phyloP scores from a whole-genome alignment of 768 basidiomycete genomes.

The Mycena vitilis region DNA sequence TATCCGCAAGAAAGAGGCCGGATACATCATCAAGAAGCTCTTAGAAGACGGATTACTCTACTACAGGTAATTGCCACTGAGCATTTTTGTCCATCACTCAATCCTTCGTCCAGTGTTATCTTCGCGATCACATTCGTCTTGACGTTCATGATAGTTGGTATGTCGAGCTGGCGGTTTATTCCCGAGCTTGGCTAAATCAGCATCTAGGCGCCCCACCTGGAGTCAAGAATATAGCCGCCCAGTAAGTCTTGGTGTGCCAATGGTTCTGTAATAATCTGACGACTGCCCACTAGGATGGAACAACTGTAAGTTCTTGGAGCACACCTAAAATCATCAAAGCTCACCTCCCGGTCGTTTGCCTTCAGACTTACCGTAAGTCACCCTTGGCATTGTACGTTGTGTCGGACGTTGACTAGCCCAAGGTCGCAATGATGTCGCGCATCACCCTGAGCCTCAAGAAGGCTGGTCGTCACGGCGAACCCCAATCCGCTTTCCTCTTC shows the following conservation, averaged over 20 bases:
- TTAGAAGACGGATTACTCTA: constrained; percentile 45
- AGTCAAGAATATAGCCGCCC: constrained; percentile 44
- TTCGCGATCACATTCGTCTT: constrained; percentile 42
- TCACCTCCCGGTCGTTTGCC: not conserved
- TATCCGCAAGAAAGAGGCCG: constrained; percentile 35
- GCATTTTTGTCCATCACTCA: not conserved
- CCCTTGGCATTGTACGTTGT: constrained; percentile 46
- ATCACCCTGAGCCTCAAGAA: constrained; percentile 58
- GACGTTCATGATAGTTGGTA: constrained; percentile 44
- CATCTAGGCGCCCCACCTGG: constrained; percentile 39
- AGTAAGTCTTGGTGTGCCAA: constrained; percentile 37
- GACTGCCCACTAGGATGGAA: constrained; percentile 32
- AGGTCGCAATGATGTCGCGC: constrained; percentile 61
- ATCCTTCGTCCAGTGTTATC: constrained; percentile 37
- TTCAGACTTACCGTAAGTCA: constrained; percentile 30
- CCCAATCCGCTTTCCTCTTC: constrained; percentile 15
- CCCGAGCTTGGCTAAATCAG: not conserved
- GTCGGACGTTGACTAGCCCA: not conserved
- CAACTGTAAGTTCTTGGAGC: constrained; percentile 32
- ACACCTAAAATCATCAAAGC: not conserved
- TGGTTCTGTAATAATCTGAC: constrained; percentile 1
- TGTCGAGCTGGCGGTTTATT: not conserved
- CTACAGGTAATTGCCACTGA: constrained; percentile 36
- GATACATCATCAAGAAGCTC: constrained; percentile 39
- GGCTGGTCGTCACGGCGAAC: constrained; percentile 27